Evolutionary conservation across 768 basidiomycete species (phyloP).

Genomic region (Agrocybe praecox): DNA sequence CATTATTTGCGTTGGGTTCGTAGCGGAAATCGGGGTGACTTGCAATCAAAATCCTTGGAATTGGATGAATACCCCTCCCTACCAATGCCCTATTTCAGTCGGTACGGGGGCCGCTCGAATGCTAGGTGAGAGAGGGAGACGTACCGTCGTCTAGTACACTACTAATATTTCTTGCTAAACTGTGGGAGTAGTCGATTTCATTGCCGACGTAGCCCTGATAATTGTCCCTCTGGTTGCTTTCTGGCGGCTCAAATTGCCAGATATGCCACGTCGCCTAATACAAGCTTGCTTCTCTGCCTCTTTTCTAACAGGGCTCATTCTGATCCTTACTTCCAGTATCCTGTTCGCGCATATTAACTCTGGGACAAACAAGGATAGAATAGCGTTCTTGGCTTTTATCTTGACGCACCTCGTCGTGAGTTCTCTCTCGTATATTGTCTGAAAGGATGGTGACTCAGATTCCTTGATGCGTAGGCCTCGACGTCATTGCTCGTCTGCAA

Average conservation of each 20-base stretch:
- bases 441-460: background rate
- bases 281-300: slow-evolving; percentile 20
- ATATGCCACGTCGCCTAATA: slow-evolving; percentile 14
- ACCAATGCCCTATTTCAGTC: slow-evolving; percentile 7
- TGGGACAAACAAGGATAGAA: slow-evolving; percentile 1
- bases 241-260: slow-evolving; percentile 14
- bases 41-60: background rate
- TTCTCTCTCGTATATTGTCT: background rate
- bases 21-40: background rate
- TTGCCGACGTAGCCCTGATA: slow-evolving; percentile 16
- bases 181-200: slow-evolving; percentile 16
- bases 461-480: slow-evolving; percentile 3
- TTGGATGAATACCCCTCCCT: slow-evolving; percentile 9
- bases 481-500: slow-evolving; percentile 19
- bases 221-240: slow-evolving; percentile 15
- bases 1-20: background rate
- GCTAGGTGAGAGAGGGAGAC: slow-evolving; percentile 1
- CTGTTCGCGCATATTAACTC: slow-evolving; percentile 4
- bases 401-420: slow-evolving; percentile 12
- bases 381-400: slow-evolving; percentile 8
- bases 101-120: slow-evolving; percentile 6
- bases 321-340: background rate
- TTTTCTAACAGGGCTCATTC: slow-evolving; percentile 8
- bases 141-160: background rate
- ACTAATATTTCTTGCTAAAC: background rate